phyloP scores from a whole-genome alignment of 108 stramenopile species.

The Conticribra weissflogii region DNA sequence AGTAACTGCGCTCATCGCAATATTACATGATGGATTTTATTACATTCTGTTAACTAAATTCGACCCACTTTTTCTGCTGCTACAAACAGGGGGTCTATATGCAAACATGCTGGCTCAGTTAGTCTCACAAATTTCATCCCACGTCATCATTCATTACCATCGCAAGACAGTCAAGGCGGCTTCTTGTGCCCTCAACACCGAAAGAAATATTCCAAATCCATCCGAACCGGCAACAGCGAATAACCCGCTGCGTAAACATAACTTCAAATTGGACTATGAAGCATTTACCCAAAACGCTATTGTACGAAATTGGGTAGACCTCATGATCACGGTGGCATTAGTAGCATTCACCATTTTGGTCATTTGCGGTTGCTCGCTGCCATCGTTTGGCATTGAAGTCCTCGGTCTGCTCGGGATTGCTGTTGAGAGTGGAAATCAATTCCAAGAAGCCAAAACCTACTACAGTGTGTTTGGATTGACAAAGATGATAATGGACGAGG shows the following conservation, averaged over 20 bases:
- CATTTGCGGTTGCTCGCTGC: slow-evolving; percentile 59
- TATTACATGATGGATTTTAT: no score
- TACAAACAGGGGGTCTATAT: slow-evolving; percentile 88
- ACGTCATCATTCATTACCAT: slow-evolving; percentile 85
- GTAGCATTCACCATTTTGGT: slow-evolving; percentile 49
- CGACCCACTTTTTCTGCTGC: no score
- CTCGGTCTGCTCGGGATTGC: slow-evolving; percentile 77
- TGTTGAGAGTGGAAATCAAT: slow-evolving; percentile 73
- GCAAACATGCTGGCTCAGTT: slow-evolving; percentile 85
- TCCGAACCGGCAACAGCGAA: background rate
- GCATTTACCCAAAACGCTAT: slow-evolving; percentile 37
- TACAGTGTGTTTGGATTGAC: slow-evolving; percentile 67
- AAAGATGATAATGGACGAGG: slow-evolving; percentile 74
- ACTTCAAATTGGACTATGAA: slow-evolving; percentile 49
- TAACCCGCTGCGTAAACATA: slow-evolving; percentile 22
- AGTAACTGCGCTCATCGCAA: no score
- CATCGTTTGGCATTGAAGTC: slow-evolving; percentile 66
- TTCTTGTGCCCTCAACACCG: slow-evolving; percentile 7
- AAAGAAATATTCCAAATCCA: slow-evolving; percentile 24
- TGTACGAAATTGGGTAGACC: slow-evolving; percentile 46
- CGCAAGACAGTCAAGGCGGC: slow-evolving; percentile 48
- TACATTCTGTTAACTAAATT: no score
- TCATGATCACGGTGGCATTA: slow-evolving; percentile 26
- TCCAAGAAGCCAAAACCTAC: slow-evolving; percentile 55
- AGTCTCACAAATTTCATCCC: slow-evolving; percentile 75